A percentile compares a stretch with the other conserved stretches of the same genome.
Evolutionary conservation across 768 basidiomycete genomes (phyloP).

Genomic region (Lactarius sanguifluus): DNA sequence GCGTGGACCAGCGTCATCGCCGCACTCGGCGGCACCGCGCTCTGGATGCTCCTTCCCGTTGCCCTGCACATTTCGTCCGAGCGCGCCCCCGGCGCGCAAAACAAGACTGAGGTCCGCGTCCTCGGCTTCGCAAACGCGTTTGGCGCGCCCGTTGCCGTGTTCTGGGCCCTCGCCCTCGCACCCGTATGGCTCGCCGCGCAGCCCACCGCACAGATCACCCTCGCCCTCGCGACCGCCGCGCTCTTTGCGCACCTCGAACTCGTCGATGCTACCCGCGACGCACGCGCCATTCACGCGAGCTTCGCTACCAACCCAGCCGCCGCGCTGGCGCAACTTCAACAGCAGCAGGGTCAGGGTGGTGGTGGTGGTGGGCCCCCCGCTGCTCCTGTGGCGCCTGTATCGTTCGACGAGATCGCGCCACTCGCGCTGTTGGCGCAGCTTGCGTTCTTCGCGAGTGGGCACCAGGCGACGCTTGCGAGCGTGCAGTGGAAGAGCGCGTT

Average conservation of each 20-base stretch:
- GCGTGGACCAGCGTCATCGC: slow-evolving; percentile 56
- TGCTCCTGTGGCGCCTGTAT: background rate
- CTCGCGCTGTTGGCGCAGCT: slow-evolving; percentile 76
- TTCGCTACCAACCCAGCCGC: slow-evolving; percentile 50
- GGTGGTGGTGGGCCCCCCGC: slow-evolving; percentile 36
- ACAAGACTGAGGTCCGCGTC: slow-evolving; percentile 52
- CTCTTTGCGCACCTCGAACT: slow-evolving; percentile 79
- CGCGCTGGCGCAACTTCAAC: slow-evolving; percentile 38
- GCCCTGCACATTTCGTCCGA: slow-evolving; percentile 63
- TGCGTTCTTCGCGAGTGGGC: slow-evolving; percentile 85
- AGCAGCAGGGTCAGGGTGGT: slow-evolving; percentile 24
- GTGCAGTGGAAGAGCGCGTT: slow-evolving; percentile 98
- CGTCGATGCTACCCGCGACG: slow-evolving; percentile 79
- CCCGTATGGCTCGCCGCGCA: slow-evolving; percentile 68
- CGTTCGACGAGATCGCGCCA: slow-evolving; percentile 68
- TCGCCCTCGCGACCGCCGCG: slow-evolving; percentile 62
- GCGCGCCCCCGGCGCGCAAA: slow-evolving; percentile 31
- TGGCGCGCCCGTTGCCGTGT: slow-evolving; percentile 83
- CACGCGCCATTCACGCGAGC: slow-evolving; percentile 49
- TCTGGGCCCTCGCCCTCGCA: slow-evolving; percentile 67
- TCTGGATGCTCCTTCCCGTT: slow-evolving; percentile 75
- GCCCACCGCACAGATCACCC: slow-evolving; percentile 77
- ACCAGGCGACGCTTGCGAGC: slow-evolving; percentile 84
- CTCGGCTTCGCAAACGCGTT: slow-evolving; percentile 89
- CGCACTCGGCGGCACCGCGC: slow-evolving; percentile 50